Evolutionary conservation across 257 asterid species (phyloP).

Genomic region (Galeopsis tetrahit): DNA sequence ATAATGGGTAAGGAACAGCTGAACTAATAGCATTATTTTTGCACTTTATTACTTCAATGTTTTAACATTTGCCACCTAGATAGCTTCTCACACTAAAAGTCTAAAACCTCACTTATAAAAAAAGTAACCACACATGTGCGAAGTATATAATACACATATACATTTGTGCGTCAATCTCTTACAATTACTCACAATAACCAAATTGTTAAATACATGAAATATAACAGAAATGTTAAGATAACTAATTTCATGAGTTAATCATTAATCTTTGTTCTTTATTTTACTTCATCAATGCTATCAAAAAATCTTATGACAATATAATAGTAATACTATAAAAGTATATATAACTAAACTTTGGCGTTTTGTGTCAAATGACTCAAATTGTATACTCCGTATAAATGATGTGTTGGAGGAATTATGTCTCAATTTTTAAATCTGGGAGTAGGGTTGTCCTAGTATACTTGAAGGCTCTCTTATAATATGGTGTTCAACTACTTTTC

Average conservation of each 20-base stretch:
- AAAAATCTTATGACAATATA: neutral
- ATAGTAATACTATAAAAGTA: neutral
- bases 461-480: neutral
- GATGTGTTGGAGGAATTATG: neutral
- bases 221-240: neutral
- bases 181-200: neutral
- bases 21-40: no score
- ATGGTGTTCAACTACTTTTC: neutral
- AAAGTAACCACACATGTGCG: neutral
- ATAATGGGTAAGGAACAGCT: neutral
- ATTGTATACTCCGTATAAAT: neutral
- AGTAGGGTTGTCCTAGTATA: neutral
- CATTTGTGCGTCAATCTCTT: no score
- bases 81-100: neutral
- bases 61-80: neutral
- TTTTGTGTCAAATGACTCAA: constrained; percentile 5
- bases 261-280: neutral
- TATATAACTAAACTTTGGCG: neutral
- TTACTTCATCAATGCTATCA: neutral
- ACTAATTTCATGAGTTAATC: neutral
- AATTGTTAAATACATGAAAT: neutral
- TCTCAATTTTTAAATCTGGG: neutral
- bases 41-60: neutral
- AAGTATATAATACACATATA: neutral
- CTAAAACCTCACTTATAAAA: neutral